Conservation (phyloP, 1,139 yeast genomes). For the Geotrichum phurueaensis region DNA sequence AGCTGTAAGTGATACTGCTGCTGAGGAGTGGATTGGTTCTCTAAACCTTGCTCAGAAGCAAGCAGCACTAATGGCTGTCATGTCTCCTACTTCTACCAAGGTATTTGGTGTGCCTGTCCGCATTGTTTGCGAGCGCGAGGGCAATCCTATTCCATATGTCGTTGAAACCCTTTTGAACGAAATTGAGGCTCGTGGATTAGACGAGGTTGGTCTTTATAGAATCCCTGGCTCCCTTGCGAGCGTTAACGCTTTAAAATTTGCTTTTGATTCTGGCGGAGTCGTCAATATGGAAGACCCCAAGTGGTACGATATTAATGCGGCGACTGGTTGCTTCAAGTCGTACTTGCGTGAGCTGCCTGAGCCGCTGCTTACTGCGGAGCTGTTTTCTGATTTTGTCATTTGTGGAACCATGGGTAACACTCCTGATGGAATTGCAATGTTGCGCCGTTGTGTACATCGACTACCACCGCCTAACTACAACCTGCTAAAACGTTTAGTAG, state of each 20-base stretch:
- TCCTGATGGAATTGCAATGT: conserved; percentile 37
- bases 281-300: conserved; percentile 62
- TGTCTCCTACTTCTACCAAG: conserved; percentile 33
- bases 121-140: conserved; percentile 68
- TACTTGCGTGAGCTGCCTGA: conserved; percentile 86
- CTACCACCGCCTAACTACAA: conserved; percentile 64
- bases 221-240: conserved; percentile 85
- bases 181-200: conserved; percentile 76
- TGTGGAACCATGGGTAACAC: conserved; percentile 27
- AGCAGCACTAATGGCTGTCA: conserved; percentile 35
- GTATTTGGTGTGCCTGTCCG: conserved; percentile 89
- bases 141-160: conserved; percentile 55
- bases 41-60: conserved; percentile 40
- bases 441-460: conserved; percentile 42
- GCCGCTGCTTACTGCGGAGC: conserved; percentile 61
- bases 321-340: conserved; percentile 84
- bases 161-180: conserved; percentile 61
- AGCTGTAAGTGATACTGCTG: conserved; percentile 56
- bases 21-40: conserved; percentile 66
- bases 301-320: conserved; percentile 77
- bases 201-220: conserved; percentile 88
- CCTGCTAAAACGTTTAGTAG: conserved; percentile 58
- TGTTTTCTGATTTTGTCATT: conserved; percentile 47
- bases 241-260: conserved; percentile 59
- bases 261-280: conserved; percentile 67